phyloP scores from a whole-genome alignment of 192 early-diverging fungal species.

The Coemansia sp. region DNA sequence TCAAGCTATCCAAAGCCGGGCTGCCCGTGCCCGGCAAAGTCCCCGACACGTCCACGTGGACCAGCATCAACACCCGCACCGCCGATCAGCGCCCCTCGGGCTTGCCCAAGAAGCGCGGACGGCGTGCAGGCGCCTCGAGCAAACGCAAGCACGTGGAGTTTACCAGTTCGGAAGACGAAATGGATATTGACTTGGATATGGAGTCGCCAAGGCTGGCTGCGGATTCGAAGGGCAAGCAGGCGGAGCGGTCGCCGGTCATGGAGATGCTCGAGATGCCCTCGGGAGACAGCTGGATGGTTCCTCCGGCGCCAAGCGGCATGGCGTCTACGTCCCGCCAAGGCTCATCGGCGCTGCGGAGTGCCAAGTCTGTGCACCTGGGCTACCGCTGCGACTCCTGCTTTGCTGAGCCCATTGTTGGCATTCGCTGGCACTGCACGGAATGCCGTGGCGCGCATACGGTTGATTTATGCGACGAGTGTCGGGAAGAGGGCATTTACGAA shows the following conservation, averaged over 20 bases:
- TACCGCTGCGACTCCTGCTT: conserved; percentile 68
- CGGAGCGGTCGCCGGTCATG: conserved; percentile 19
- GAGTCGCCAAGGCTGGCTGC: conserved; percentile 4
- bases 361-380: conserved; percentile 36
- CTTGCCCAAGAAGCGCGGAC: conserved; percentile 6
- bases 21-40: conserved; percentile 67
- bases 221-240: conserved; percentile 51
- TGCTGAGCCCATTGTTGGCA: conserved; percentile 70
- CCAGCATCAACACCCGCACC: conserved; percentile 15
- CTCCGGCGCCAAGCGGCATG: neutral
- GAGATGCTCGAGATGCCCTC: neutral
- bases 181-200: conserved; percentile 16
- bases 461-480: conserved; percentile 69
- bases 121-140: conserved; percentile 1
- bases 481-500: conserved; percentile 55
- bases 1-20: conserved; percentile 71
- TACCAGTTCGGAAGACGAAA: conserved; percentile 36
- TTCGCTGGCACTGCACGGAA: conserved; percentile 64
- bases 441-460: conserved; percentile 63
- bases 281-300: conserved; percentile 3
- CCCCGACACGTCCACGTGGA: conserved; percentile 54
- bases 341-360: conserved; percentile 23
- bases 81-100: neutral
- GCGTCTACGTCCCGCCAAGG: conserved; percentile 12
- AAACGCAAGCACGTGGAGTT: conserved; percentile 37